Base-by-base conservation (phyloP, 148 eudicot genomes). In the Arbutus unedo region DNA sequence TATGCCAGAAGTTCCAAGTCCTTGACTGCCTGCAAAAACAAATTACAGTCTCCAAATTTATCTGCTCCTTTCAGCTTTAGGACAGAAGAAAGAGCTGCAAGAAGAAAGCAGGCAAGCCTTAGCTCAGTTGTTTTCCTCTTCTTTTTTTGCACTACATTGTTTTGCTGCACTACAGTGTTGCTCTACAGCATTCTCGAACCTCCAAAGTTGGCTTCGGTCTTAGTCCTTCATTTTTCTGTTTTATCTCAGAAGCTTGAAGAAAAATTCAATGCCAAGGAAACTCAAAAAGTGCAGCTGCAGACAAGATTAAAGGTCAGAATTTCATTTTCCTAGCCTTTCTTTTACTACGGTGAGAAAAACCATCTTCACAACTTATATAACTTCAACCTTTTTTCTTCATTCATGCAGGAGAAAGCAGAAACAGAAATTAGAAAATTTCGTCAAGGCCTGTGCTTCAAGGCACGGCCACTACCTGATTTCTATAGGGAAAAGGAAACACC, bases 371-470 rank as follows among this genome's bases (percentile, higher is more conserved):
- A 31, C 3, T 0, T 76, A 49, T 38, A 68, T 38, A 14, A 25
- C 44, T 18, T 41, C 80, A 57, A 41, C 19, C 41, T 66, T 25
- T 59, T 75, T 5, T 60, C 53, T 31, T 44, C 44, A 19, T 23
- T 47, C 41, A n/a, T 87, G 80, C 93, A 93, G 98, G 93, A 91
- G 83, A 94, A 91, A 82, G 91, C 96, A 83, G 93, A 89, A 87
- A 87, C 87, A 38, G 93, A 91, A 84, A 78, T 91, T 18, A 89
- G 84, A 74, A 95, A 88, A 88, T 84, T 93, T 83, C 90, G 97
- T 49, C 91, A 89, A 81, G 88, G 88, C 88, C 87, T 95, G 82
- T 95, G 95, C 89, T 93, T 93, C 85, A 93, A 89, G 89, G 92
- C 93, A 41, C 89, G 90, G 78, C 91, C 95, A 23, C 88, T 91